phyloP scores from a whole-genome alignment of 2,329 filamentous ascomycete genomes.

The Pseudogymnoascus sp. region DNA sequence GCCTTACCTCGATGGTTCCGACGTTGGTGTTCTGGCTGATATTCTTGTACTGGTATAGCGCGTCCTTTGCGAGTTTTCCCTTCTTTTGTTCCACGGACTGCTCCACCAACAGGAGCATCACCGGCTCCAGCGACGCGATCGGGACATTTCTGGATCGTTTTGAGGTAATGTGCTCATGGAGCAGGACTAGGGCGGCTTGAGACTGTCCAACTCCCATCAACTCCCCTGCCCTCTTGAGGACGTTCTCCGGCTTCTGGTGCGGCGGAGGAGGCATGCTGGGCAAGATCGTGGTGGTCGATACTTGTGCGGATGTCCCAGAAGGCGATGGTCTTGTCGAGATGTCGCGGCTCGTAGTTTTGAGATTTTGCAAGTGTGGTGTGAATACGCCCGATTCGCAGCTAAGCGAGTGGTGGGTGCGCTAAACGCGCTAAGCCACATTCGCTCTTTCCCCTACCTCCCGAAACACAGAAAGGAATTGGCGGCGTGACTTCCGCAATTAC shows the following conservation, averaged over 20 bases:
- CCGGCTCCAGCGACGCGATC: conserved; percentile 91
- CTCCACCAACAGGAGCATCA: conserved; percentile 97
- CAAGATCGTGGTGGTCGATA: neutral
- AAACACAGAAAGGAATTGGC: neutral
- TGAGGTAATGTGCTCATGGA: conserved; percentile 98
- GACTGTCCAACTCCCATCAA: conserved; percentile 96
- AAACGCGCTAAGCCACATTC: neutral
- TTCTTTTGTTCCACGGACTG: conserved; percentile 96
- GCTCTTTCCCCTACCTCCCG: neutral
- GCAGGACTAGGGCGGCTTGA: conserved; percentile 81
- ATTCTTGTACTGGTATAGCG: conserved; percentile 99
- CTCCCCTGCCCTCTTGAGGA: conserved; percentile 96
- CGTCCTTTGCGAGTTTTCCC: conserved; percentile 97
- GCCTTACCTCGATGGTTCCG: conserved; percentile 79
- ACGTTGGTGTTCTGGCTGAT: conserved; percentile 99
- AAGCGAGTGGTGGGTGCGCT: too few species aligned
- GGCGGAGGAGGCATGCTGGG: conserved; percentile 63
- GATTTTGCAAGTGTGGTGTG: too few species aligned
- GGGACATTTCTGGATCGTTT: conserved; percentile 97
- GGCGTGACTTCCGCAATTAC: neutral
- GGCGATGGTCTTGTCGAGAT: neutral
- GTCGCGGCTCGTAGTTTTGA: neutral
- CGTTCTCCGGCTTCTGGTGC: conserved; percentile 99
- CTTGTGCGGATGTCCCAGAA: neutral
- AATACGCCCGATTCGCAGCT: too few species aligned